Percentiles rank a stretch among this genome's conserved stretches.
phyloP scores from a whole-genome alignment of 345 rosid genomes.

The Acer yangbiense region DNA sequence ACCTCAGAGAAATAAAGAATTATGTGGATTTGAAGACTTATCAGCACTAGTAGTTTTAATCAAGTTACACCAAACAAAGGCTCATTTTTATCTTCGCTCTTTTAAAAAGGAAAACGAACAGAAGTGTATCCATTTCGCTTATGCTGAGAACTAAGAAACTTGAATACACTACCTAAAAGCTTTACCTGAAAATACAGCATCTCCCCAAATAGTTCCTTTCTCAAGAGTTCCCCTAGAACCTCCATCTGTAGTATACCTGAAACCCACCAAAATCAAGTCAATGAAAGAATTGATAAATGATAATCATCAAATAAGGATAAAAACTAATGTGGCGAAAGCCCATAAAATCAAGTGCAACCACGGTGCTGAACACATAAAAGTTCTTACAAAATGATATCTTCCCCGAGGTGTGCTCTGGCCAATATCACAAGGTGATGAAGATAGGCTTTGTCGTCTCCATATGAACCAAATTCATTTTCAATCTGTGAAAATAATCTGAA shows the following conservation, averaged over 20 bases:
- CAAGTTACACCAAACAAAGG: not conserved
- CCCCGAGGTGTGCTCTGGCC: conserved; percentile 68
- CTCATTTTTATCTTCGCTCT: not conserved
- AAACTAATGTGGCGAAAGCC: conserved; percentile 20
- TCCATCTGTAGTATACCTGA: conserved; percentile 94
- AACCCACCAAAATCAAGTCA: conserved; percentile 19
- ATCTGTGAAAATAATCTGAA: conserved; percentile 49
- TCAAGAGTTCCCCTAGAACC: conserved; percentile 71
- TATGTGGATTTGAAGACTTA: not conserved
- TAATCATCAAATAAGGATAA: conserved; percentile 1
- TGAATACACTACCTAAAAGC: not conserved
- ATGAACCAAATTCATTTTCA: conserved; percentile 97
- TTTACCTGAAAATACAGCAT: conserved; percentile 77
- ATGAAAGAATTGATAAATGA: not conserved
- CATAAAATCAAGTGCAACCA: not conserved
- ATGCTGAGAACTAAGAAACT: not conserved
- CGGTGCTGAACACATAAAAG: not conserved
- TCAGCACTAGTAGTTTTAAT: not conserved
- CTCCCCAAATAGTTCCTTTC: conserved; percentile 70
- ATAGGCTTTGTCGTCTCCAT: conserved; percentile 85
- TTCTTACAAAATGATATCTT: conserved; percentile 68
- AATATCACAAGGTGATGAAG: conserved; percentile 61
- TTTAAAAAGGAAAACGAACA: not conserved
- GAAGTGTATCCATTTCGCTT: not conserved
- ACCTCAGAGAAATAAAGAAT: not conserved